Base-by-base conservation (phyloP, 345 rosid species). In the Linum tenue region DNA sequence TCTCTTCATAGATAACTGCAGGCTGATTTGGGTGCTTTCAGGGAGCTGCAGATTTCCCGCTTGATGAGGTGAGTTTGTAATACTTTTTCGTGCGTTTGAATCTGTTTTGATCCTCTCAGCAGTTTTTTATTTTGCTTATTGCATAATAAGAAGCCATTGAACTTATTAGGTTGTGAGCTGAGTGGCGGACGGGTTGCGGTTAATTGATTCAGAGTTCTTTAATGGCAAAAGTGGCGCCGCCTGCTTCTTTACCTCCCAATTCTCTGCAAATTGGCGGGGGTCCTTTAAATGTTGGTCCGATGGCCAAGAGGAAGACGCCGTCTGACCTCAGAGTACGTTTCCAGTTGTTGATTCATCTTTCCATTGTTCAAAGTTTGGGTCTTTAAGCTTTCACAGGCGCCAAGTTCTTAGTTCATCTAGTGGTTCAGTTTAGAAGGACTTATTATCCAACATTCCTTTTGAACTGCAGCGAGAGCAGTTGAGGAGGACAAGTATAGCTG, bases 381-480 rank as follows among this genome's bases (percentile, higher is more conserved):
- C n/a, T 15, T 22, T 57, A 39, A 57, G 14, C 64, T 63, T n/a
- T 55, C 39, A 31, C 35, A 8, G 12, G 3, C 50, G 59, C 43
- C 41, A 12, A 1, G 5, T 7, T 2, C 55, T 22, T 22, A 22
- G 11, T 10, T 1, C 16, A 22, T 31, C 12, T 63, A 15, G 35
- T 43, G 3, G 35, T 3, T 43, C 10, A 7, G 39, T 40, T 14
- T 62, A 4, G 43, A 15, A 5, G 31, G 31, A 35, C 39, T 63
- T 48, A 5, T 12, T 42, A 31, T 14, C 15, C 31, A 10, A 48
- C 22, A 63, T 14, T 5, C 37, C 44, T 63, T 36, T 31, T 36
- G 40, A 17, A 41, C 36, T 79, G 61, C 74, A 87, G 95, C 97
- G 87, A 67, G 99, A 94, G 76, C 99, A 90, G 79, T 56, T 91